Base-by-base conservation (phyloP, 768 basidiomycete genomes). In the Trametes cinnabarina region DNA sequence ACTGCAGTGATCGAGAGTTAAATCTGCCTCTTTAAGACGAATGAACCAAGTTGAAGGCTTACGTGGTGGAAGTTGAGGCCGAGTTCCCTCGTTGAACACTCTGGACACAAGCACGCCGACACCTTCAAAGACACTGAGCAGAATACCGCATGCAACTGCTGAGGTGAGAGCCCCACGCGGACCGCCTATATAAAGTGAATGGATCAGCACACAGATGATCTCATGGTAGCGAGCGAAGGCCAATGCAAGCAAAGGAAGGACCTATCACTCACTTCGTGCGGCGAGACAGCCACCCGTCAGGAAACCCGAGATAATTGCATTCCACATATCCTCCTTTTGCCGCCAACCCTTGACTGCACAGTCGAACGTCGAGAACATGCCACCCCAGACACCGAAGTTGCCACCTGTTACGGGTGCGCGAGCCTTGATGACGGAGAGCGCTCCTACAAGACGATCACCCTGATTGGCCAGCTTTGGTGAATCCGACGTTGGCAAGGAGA, bases 291-390 rank as follows among this genome's bases (percentile, higher is more conserved):
- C 97, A 74, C 97, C 97, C 10, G 97, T 98, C 86, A 97, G 83
- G 77, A 99, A 99, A 43, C 97, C 97, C 23, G 94, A 94, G 50
- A 97, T 88, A 67, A 99, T 98, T 40, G 94, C 94, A 70, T 99
- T 99, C 94, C 94, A 99, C 50, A 96, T 91, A 72, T 97, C 95
- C 74, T 97, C 94, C 72, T 98, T 97, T 77, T 97, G 94, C 71
- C 94, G 82, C 79, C 85, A 92, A 14, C 94, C 92, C 75, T 99
- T 98, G 65, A 99, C 90, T 0, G 94, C 94, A 73, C 97, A 99
- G 73, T 98, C 97, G 66, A 97, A 99, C 32, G 93, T 91, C 43
- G 94, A 98, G 73, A 99, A 99, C 86, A 99, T 90, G 64, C 96
- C 97, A 71, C 96, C 92, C 90, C 92, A 93, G 15, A 92, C 88